Conservation (phyloP, 345 rosid genomes). For the Syzygium jambos region DNA sequence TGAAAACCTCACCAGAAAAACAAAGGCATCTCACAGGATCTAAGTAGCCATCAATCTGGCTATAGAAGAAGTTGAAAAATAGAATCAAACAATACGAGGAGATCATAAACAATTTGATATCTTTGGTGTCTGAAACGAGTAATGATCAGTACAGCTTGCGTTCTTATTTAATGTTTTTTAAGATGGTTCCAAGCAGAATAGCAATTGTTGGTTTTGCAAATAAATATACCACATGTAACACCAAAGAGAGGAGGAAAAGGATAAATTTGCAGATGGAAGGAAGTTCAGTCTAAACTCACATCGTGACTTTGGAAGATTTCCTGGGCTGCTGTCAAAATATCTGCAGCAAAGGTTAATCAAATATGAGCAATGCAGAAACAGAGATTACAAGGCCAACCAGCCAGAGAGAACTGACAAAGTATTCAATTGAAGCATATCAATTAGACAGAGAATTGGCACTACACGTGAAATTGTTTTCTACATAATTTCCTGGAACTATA, state of each 20-base stretch:
- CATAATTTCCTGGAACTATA: neutral
- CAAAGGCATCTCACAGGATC: neutral
- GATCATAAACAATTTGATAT: neutral
- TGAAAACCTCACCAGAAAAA: neutral
- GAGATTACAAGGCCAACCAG: neutral
- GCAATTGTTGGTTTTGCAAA: neutral
- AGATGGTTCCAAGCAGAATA: neutral
- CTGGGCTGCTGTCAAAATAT: slow-evolving; percentile 80
- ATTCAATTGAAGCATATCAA: neutral
- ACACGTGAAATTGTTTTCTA: neutral
- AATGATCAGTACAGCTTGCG: neutral
- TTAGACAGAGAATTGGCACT: neutral
- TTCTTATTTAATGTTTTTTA: neutral
- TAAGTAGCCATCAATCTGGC: neutral
- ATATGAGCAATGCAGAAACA: neutral
- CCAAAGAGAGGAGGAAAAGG: neutral
- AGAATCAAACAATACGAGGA: neutral
- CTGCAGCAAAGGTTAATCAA: slow-evolving; percentile 38
- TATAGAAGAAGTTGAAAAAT: neutral
- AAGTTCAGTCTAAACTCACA: slow-evolving; percentile 38
- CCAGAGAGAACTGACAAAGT: neutral
- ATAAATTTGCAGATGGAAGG: neutral
- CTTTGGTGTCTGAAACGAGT: neutral
- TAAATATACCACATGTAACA: neutral
- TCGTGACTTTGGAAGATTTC: slow-evolving; percentile 64